Percentiles rank a stretch among this genome's conserved stretches.
Conservation (phyloP, 2,329 filamentous ascomycete genomes). For the Helminthosporium solani region DNA sequence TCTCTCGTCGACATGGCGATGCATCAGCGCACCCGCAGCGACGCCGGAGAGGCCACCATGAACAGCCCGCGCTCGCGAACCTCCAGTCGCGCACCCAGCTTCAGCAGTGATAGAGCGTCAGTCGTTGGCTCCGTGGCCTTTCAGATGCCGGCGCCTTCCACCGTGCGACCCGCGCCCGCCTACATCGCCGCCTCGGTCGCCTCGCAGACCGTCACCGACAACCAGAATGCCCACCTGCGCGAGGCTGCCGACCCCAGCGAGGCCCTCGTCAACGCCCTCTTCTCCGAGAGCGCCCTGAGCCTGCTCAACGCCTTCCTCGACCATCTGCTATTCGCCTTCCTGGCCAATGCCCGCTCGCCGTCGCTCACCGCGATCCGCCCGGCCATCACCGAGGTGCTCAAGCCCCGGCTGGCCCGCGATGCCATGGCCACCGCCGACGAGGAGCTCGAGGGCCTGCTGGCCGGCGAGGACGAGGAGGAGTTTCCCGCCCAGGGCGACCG, state of each 20-base stretch:
- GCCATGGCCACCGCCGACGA: slow-evolving; percentile 81
- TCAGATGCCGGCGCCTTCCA: slow-evolving; percentile 59
- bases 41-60: slow-evolving; percentile 28
- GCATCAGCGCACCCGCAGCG: slow-evolving; percentile 40
- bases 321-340: slow-evolving; percentile 85
- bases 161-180: slow-evolving; percentile 72
- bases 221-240: slow-evolving; percentile 74
- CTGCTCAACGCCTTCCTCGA: slow-evolving; percentile 92
- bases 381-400: slow-evolving; percentile 82
- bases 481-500: slow-evolving; percentile 29
- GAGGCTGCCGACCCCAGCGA: slow-evolving; percentile 63
- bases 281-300: slow-evolving; percentile 70
- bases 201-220: slow-evolving; percentile 86
- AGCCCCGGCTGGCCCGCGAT: slow-evolving; percentile 82
- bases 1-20: slow-evolving; percentile 40
- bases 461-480: slow-evolving; percentile 64
- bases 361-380: slow-evolving; percentile 72
- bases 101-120: slow-evolving; percentile 71
- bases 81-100: slow-evolving; percentile 50
- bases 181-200: slow-evolving; percentile 89
- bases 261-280: slow-evolving; percentile 67
- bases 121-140: slow-evolving; percentile 52
- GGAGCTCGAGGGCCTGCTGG: slow-evolving; percentile 84
- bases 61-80: slow-evolving; percentile 34
- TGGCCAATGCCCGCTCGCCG: slow-evolving; percentile 78